Evolutionary conservation across 306 rosid species (phyloP), one percentile per base, ranked within the genome.

Genomic region (Castanea crenata): DNA sequence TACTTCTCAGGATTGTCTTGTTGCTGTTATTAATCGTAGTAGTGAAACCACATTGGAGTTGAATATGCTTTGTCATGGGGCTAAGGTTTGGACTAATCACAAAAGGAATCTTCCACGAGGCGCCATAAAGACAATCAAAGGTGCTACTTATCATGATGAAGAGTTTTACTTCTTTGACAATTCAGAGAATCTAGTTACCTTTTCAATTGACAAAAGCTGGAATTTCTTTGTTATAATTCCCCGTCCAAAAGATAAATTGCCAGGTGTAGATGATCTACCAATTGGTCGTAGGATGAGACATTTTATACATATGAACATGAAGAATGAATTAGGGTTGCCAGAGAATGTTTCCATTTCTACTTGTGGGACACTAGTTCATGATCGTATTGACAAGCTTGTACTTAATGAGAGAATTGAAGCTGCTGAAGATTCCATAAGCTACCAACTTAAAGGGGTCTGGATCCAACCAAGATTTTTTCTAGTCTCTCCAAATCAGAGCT

Each of bases 371-470:
- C 6, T 35, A 23, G 6, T 55, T 11, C 5, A 72, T 34, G 13
- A 9, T 21, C 23, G 16, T 32, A 0, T 2, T 0, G 55, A 72
- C 7, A 0, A 0, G 0, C 11, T 73, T 13, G 52, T 86, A 18
- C 55, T 3, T 6, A 8, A 55, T 46, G 80, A 76, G 63, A 31
- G 6, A 59, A 18, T 79, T 38, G 61, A 55, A 10, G 74, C 5
- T 4, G 19, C 6, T 61, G 41, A 54, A 1, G 70, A 5, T 20
- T 21, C 74, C 34, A 12, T 10, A 15, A 32, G 2, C 6, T 61
- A 46, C 29, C 55, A 32, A 15, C 64, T 83, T 12, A 84, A 76
- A 82, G 86, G 82, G 31, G 77, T 81, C 3, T 87, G 88, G 90
- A 75, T 86, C 59, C 83, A 78, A 34, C 86, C 87, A n/a, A 81